Percentiles rank a stretch among this genome's conserved stretches.
phyloP scores from a whole-genome alignment of 164 flowering plant species.

The Kingdonia uniflora region DNA sequence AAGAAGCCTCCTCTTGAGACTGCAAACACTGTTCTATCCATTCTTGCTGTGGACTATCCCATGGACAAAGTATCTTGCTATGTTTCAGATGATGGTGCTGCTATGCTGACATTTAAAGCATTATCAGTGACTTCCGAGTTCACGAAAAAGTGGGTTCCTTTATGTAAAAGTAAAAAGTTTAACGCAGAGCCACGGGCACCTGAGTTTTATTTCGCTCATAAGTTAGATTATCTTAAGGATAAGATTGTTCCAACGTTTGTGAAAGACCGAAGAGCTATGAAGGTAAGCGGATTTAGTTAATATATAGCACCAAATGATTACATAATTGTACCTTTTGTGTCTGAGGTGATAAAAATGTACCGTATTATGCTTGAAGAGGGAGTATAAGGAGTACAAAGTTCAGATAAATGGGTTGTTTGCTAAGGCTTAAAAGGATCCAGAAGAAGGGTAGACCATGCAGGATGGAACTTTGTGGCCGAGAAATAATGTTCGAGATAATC shows the following conservation, averaged over 20 bases:
- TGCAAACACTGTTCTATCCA: conserved; percentile 69
- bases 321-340: not conserved
- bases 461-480: conserved; percentile 84
- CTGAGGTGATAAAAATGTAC: not conserved
- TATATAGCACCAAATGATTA: not conserved
- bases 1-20: conserved; percentile 65
- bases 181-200: conserved; percentile 71
- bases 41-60: conserved; percentile 68
- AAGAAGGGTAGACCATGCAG: conserved; percentile 77
- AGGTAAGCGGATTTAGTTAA: conserved; percentile 23
- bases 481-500: conserved; percentile 70
- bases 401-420: conserved; percentile 64
- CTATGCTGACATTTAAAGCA: conserved; percentile 67
- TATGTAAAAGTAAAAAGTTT: conserved; percentile 60
- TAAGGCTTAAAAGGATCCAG: conserved; percentile 61
- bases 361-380: conserved; percentile 35
- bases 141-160: conserved; percentile 69
- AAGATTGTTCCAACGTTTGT: conserved; percentile 55
- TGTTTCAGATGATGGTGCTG: conserved; percentile 81
- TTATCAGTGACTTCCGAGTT: conserved; percentile 64
- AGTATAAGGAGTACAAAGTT: conserved; percentile 70
- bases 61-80: conserved; percentile 61
- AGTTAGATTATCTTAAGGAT: conserved; percentile 57
- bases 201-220: conserved; percentile 52
- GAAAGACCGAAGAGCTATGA: conserved; percentile 66